Conservation (phyloP, 495 filamentous ascomycete species). For the Tuber aestivum region DNA sequence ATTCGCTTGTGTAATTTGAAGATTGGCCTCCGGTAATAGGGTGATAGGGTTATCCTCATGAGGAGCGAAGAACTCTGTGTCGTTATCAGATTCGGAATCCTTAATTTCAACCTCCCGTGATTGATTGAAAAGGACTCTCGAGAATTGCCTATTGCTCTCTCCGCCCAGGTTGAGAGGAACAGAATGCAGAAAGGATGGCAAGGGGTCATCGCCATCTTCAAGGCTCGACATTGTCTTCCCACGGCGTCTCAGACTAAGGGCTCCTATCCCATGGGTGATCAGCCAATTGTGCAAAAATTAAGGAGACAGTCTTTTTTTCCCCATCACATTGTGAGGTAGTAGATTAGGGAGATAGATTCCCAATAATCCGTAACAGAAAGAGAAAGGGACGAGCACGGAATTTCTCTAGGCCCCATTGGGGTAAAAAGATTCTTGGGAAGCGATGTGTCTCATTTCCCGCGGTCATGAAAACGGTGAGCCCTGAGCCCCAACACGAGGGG, state of each 20-base stretch:
- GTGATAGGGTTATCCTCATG: slow-evolving; percentile 16
- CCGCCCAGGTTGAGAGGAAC: slow-evolving; percentile 8
- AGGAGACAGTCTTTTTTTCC: not conserved
- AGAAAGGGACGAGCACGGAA: not conserved
- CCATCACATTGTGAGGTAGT: not conserved
- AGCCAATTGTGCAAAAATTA: not conserved
- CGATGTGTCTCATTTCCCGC: not conserved
- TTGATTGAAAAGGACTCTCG: not conserved
- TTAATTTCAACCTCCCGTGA: not conserved
- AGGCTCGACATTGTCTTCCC: slow-evolving; percentile 34
- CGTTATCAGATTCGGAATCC: slow-evolving; percentile 5
- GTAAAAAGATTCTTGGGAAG: not conserved
- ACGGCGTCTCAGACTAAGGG: slow-evolving; percentile 31
- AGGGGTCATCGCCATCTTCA: slow-evolving; percentile 11
- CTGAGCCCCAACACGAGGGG: not conserved
- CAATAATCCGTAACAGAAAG: not conserved
- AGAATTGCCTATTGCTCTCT: slow-evolving; percentile 15
- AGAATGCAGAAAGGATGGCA: slow-evolving; percentile 35
- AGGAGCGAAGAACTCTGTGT: slow-evolving; percentile 13
- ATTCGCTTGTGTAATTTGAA: slow-evolving; percentile 18
- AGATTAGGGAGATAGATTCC: not conserved
- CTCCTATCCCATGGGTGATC: slow-evolving; percentile 5
- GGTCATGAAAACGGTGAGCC: not conserved
- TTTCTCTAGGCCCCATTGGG: not conserved
- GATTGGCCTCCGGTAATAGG: not conserved